Percentiles rank a stretch among this genome's conserved stretches.
Evolutionary conservation across 163 green algal genomes (phyloP).

Genomic region (Prototheca wickerhamii): DNA sequence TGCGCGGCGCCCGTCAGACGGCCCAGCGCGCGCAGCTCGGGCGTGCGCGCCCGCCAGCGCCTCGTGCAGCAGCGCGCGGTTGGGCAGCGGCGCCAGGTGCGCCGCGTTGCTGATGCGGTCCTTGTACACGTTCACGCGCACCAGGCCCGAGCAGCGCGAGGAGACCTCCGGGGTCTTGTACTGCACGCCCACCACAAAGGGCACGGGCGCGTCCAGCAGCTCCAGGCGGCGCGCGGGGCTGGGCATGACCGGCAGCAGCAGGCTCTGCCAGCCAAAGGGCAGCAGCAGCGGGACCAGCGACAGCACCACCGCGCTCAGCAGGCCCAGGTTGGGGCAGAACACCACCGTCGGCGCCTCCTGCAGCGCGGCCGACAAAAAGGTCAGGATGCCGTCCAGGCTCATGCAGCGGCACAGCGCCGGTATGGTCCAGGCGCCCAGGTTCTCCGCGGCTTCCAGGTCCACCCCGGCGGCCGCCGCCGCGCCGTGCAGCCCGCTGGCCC

Average conservation of each 20-base stretch:
- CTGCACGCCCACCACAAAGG: constrained; percentile 72
- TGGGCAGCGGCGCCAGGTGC: constrained; percentile 47
- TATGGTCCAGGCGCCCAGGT: constrained; percentile 56
- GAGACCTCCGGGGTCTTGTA: constrained; percentile 73
- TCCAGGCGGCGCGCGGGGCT: constrained; percentile 26
- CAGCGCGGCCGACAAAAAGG: constrained; percentile 58
- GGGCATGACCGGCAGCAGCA: constrained; percentile 73
- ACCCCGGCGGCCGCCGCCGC: background rate
- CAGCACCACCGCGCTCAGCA: constrained; percentile 57
- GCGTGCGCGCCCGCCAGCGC: constrained; percentile 46
- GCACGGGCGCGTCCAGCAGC: constrained; percentile 74
- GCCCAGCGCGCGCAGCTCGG: constrained; percentile 24
- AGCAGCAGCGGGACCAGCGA: constrained; percentile 64
- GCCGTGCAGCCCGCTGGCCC: background rate
- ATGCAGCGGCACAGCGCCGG: constrained; percentile 58
- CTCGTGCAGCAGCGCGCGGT: constrained; percentile 26
- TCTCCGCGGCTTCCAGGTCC: constrained; percentile 28
- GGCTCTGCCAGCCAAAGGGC: constrained; percentile 68
- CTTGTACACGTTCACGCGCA: constrained; percentile 79
- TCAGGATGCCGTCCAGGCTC: constrained; percentile 63
- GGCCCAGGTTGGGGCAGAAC: constrained; percentile 66
- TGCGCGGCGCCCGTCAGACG: constrained; percentile 2
- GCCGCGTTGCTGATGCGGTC: constrained; percentile 32
- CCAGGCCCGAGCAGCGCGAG: constrained; percentile 35
- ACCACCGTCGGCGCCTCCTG: constrained; percentile 72